These are phyloP conservation scores for Chalaropsis thielavioides DNA, from an alignment of 2,329 filamentous ascomycete species.

Conservation along the genomic window DNA sequence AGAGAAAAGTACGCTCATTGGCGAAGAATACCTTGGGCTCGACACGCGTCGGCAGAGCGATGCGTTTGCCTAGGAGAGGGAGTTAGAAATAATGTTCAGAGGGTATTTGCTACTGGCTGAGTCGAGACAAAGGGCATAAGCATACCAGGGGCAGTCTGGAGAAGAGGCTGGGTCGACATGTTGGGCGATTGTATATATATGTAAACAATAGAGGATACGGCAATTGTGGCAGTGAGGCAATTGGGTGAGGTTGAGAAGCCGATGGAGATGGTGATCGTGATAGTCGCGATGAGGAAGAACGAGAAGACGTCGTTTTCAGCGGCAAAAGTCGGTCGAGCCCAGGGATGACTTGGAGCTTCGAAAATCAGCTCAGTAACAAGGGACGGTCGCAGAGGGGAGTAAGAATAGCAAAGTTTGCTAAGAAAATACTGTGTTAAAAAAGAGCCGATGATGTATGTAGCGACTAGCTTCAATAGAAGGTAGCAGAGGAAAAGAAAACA, in stretches of 20 bases:
- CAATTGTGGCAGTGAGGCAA: slow-evolving; percentile 19
- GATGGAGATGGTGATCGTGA: not conserved
- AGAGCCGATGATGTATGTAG: not conserved
- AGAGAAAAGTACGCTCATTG: slow-evolving; percentile 97
- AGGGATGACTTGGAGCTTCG: not conserved
- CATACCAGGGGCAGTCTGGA: slow-evolving; percentile 82
- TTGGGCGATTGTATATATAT: slow-evolving; percentile 4
- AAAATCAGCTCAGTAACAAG: no score
- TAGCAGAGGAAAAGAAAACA: not conserved
- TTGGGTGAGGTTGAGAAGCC: not conserved
- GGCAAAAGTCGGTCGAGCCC: not conserved
- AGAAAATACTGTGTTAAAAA: not conserved
- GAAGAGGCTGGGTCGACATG: slow-evolving; percentile 91
- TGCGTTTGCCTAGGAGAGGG: slow-evolving; percentile 68
- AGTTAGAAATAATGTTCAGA: not conserved
- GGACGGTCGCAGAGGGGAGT: not conserved
- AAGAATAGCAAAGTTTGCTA: not conserved
- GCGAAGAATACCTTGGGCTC: slow-evolving; percentile 99
- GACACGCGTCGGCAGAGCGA: slow-evolving; percentile 91
- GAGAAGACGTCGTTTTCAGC: not conserved
- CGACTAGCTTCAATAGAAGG: no score
- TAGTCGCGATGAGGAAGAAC: not conserved
- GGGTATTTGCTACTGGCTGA: not conserved
- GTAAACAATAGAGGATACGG: not conserved
- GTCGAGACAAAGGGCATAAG: slow-evolving; percentile 9